phyloP scores from a whole-genome alignment of 2,329 filamentous ascomycete genomes.

The Fusarium sacchari region DNA sequence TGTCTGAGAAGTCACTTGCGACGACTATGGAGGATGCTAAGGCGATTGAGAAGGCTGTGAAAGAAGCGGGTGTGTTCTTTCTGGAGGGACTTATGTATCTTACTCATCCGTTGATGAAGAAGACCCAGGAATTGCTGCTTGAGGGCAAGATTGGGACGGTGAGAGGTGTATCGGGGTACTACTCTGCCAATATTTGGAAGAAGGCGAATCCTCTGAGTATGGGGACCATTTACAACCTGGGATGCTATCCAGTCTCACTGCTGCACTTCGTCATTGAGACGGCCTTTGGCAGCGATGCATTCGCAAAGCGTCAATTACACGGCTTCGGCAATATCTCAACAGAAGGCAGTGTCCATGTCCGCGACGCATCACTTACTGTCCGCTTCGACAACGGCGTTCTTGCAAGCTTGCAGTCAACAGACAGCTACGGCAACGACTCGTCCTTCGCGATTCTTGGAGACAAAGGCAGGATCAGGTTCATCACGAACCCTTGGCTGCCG shows the following conservation, averaged over 20 bases:
- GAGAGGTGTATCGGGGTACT: constrained; percentile 1
- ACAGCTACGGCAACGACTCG: constrained; percentile 10
- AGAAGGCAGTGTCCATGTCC: neutral
- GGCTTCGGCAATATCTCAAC: constrained; percentile 7
- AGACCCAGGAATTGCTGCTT: neutral
- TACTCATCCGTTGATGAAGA: constrained; percentile 3
- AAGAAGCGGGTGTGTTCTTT: neutral
- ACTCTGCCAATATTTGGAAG: constrained; percentile 16
- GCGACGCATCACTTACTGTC: constrained; percentile 9
- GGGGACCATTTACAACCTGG: constrained; percentile 5
- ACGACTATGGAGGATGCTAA: constrained; percentile 5
- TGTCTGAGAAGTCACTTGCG: constrained; percentile 12
- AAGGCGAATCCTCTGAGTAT: constrained; percentile 14
- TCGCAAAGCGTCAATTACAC: neutral
- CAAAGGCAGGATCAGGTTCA: neutral
- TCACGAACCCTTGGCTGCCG: constrained; percentile 8
- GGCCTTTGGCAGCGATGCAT: neutral
- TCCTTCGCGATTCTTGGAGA: constrained; percentile 2
- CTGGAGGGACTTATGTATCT: constrained; percentile 11
- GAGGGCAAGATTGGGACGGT: neutral
- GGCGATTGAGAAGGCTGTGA: neutral
- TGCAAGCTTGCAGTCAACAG: constrained; percentile 6
- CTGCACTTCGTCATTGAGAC: constrained; percentile 2
- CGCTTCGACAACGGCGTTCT: constrained; percentile 4
- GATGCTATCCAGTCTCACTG: constrained; percentile 1